These are phyloP conservation scores for Pseudopyricularia javanii DNA, from an alignment of 2,329 filamentous ascomycete genomes.

Conservation along the genomic window DNA sequence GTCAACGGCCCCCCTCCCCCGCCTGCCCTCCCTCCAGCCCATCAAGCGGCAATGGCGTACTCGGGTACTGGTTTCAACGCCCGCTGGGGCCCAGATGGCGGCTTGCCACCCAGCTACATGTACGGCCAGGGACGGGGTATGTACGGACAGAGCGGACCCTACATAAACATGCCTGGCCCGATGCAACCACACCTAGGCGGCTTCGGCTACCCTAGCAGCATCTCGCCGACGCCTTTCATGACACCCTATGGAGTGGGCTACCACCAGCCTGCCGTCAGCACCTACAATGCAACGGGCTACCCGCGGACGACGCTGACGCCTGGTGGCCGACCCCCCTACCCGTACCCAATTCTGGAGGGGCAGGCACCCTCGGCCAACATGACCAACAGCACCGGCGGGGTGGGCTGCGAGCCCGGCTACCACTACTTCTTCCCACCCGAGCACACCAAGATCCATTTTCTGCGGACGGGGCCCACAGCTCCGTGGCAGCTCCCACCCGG, in stretches of 20 bases:
- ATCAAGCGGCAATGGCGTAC: conserved; percentile 6
- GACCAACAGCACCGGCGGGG: conserved; percentile 43
- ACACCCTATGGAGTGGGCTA: background rate
- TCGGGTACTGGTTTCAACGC: conserved; percentile 9
- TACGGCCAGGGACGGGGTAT: conserved; percentile 3
- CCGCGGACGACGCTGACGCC: background rate
- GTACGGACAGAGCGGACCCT: conserved; percentile 18
- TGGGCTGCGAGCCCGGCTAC: conserved; percentile 48
- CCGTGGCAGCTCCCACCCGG: conserved; percentile 39
- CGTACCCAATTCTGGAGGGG: conserved; percentile 27
- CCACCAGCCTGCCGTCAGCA: background rate
- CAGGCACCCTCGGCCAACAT: conserved; percentile 39
- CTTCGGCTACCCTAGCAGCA: background rate
- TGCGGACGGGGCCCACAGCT: conserved; percentile 30
- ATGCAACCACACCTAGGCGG: background rate
- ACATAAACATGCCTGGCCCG: background rate
- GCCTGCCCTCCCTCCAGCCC: background rate
- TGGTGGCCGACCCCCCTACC: conserved; percentile 20
- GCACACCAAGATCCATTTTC: conserved; percentile 47
- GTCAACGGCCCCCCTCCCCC: background rate
- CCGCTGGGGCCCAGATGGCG: conserved; percentile 9
- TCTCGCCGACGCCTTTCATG: background rate
- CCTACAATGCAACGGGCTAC: conserved; percentile 2
- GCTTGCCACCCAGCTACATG: conserved; percentile 11
- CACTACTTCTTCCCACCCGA: conserved; percentile 48